Base-by-base conservation (phyloP, 768 basidiomycete genomes). In the Pholiota conissans region DNA sequence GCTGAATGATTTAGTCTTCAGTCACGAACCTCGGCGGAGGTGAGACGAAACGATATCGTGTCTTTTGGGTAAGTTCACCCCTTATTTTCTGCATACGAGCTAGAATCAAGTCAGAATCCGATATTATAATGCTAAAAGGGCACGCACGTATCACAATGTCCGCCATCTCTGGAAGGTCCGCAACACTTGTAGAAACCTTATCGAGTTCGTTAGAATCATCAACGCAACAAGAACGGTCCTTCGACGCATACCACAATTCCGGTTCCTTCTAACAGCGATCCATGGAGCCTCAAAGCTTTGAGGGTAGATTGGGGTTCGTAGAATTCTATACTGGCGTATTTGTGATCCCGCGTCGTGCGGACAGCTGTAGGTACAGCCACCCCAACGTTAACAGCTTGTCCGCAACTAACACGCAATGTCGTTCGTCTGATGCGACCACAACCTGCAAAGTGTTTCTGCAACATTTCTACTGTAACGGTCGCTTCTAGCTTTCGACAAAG, bases 291-390 rank as follows among this genome's bases (percentile, higher is more conserved):
- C 49, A 85, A 65, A 11, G 86, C 86, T 45, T 63, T 71, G 22
- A 57, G 61, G 2, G 76, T 78, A 32, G 76, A 75, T 5, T 52
- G 46, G 28, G 70, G 60, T 16, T 75, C 68, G 0, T 49, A 63
- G 60, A 85, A 87, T 18, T 76, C 68, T 5, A 87, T 61, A 5
- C 76, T 75, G 20, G 83, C 87, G 60, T 87, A 87, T 60, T 76
- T 78, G 16, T 74, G 72, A 59, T 79, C 77, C 8, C 71, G 67
- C 20, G 61, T 24, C 20, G 69, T 67, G 18, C 63, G 61, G 13
- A 60, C 55, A 2, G 50, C 53, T 11, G 40, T 49, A 20, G 71
- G 67, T 39, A 70, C 56, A 22, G 64, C 47, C 1, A 65, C 45
- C 32, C 68, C 68, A 26, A 65, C 57, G 18, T 58, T 70, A 47